Conservation (phyloP, 352 stramenopile species). For the Blastocystis sp. region DNA sequence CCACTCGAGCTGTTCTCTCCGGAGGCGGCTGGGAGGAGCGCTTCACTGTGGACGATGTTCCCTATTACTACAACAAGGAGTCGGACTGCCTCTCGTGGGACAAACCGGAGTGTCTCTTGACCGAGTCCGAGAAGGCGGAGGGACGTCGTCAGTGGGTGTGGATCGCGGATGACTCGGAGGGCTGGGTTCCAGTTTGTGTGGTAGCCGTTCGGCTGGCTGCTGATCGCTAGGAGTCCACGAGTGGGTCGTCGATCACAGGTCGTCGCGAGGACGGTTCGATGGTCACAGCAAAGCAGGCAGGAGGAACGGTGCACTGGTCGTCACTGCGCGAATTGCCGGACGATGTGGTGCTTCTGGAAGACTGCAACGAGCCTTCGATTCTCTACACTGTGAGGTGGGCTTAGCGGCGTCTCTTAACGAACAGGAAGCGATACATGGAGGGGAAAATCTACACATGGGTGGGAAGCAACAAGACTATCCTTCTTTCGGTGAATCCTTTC, state of each 20-base stretch:
- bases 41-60: conserved; percentile 66
- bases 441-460: conserved; percentile 85
- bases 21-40: conserved; percentile 67
- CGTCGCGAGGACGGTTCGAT: background rate
- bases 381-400: conserved; percentile 33
- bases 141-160: conserved; percentile 67
- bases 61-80: conserved; percentile 68
- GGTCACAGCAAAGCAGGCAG: conserved; percentile 48
- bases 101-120: conserved; percentile 68
- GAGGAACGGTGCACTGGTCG: conserved; percentile 59
- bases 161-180: conserved; percentile 63
- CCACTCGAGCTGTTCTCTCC: background rate
- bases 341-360: conserved; percentile 68
- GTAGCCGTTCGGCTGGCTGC: background rate
- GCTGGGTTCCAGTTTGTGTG: conserved; percentile 63
- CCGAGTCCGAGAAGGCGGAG: conserved; percentile 65
- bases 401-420: background rate
- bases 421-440: conserved; percentile 73
- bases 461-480: conserved; percentile 68
- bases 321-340: conserved; percentile 64
- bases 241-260: background rate
- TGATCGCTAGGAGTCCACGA: conserved; percentile 17
- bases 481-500: conserved; percentile 73
- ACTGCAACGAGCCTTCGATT: conserved; percentile 68
- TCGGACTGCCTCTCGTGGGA: conserved; percentile 68